Base-by-base conservation (phyloP, 257 asterid species). In the Scutellaria barbata region DNA sequence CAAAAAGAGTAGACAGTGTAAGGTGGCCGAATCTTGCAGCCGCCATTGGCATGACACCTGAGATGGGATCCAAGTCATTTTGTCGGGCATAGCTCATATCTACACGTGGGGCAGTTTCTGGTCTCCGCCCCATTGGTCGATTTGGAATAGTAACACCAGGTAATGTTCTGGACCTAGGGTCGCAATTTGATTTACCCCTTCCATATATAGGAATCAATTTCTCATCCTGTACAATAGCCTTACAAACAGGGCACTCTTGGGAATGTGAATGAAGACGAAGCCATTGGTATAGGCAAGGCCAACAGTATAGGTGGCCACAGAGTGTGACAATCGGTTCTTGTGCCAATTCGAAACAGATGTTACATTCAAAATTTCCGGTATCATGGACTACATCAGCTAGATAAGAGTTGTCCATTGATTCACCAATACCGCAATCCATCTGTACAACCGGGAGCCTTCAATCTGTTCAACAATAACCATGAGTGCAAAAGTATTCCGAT, bases 221-320 rank as follows among this genome's bases (percentile, higher is more conserved):
- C 17, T 91, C 96, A 76, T 94, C 95, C 42, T 82, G 81, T 52
- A 94, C 79, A 22, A 88, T 63, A 25, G 96, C 86, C 79, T 94
- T 94, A 69, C 99, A 94, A 42, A 91, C 92, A 0, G 99, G 97
- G 83, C 99, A 94, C 74, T 89, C 96, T 9, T 85, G 96, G 12
- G 83, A 88, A 68, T 79, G 90, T 10, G 99, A 94, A 62, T 94
- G 96, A 68, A 82, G 82, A 37, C 79, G 87, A 79, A 94, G 88
- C 99, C 99, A 94, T 62, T 88, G 91, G 86, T 77, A 88, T 63
- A 94, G 89, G 82, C 99, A 94, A 12, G 96, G 89, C 97, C 99
- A 89, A 73, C 99, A 94, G 79, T 90, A 94, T 47, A 94, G 96
- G 81, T 94, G 99, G 56, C 99, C 99, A 50, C 99, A 94, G 40